phyloP scores from a whole-genome alignment of 305 asterid species.

The Withania somnifera region DNA sequence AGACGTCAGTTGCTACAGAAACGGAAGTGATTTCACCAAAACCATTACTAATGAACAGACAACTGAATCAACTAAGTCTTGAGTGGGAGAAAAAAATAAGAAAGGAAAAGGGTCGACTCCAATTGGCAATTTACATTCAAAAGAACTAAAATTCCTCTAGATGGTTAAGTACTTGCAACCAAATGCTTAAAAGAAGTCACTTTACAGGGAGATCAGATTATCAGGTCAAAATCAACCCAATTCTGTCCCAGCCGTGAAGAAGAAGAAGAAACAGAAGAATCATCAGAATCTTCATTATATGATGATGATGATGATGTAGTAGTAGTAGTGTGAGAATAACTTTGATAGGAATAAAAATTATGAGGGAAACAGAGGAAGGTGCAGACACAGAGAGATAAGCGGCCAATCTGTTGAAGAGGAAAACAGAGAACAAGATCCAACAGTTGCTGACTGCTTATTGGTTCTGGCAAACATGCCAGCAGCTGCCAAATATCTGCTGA shows the following conservation, averaged over 20 bases:
- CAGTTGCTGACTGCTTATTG: constrained; percentile 24
- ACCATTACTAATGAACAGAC: not conserved
- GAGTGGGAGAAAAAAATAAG: not conserved
- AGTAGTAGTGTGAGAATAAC: constrained; percentile 1
- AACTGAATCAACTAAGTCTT: not conserved
- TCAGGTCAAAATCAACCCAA: not conserved
- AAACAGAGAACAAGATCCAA: constrained; percentile 34
- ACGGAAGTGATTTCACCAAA: not conserved
- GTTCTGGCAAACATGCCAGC: constrained; percentile 37
- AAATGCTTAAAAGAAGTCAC: not conserved
- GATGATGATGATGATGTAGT: not conserved
- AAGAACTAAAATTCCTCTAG: not conserved
- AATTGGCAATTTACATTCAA: not conserved
- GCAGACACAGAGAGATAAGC: constrained; percentile 24
- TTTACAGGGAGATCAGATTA: not conserved
- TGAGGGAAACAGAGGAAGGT: constrained; percentile 27
- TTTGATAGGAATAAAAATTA: constrained; percentile 6
- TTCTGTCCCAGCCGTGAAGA: not conserved
- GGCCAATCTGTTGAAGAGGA: constrained; percentile 36
- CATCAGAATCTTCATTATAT: not conserved
- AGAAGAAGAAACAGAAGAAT: not conserved
- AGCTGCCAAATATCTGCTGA: constrained; percentile 37
- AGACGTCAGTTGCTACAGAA: not conserved
- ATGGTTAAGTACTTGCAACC: not conserved
- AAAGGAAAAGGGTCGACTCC: not conserved